Base-by-base conservation (phyloP, 2,329 filamentous ascomycete species). In the Aspergillus neotritici region DNA sequence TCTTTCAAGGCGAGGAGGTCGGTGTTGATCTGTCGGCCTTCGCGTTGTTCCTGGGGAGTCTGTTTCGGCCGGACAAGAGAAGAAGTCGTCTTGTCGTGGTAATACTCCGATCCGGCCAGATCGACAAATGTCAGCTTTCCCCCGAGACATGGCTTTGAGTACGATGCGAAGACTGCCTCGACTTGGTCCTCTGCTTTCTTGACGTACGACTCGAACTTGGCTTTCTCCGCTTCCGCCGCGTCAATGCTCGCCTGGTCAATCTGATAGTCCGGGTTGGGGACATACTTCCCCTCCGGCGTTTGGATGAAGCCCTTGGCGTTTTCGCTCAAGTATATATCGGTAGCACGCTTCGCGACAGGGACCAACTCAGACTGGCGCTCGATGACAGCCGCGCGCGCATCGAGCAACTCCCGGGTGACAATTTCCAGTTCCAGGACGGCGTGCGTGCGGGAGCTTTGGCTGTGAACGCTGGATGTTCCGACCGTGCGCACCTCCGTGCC, bases 1-100 rank as follows among this genome's bases (percentile, higher is more conserved):
- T 73, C 69, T 45, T 73, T 73, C 37, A 73, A 50, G 0, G 69
- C 64, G 7, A 74, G 61, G 4, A 73, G 56, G 49, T 73, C 70
- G 0, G 64, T 62, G 29, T 73, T 74, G 44, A 73, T 73, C 50
- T 73, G 68, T 6, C 66, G 51, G 1, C 68, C 64, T 49, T 72
- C 60, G 37, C 65, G 63, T 10, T 59, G 60, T 45, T 72, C 70
- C 37, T 70, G 63, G 0, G 60, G 48, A 0, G 61, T 66, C 46
- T 63, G 64, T 36, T 60, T 64, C 1, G 46, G 34, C 14, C 34
- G 31, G n/a, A 33, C 31, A n/a, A 30, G 37, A 11, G 33, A 5
- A 11, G 41, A 10, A 5, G 15, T 34, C 0, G 47, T 47, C 15
- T 57, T 62, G 13, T 63, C 58, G 29, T 65, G 56, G 44, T 65